These are phyloP conservation scores for Solioccasus polychromus DNA, from an alignment of 768 basidiomycete species.

Conservation along the genomic window DNA sequence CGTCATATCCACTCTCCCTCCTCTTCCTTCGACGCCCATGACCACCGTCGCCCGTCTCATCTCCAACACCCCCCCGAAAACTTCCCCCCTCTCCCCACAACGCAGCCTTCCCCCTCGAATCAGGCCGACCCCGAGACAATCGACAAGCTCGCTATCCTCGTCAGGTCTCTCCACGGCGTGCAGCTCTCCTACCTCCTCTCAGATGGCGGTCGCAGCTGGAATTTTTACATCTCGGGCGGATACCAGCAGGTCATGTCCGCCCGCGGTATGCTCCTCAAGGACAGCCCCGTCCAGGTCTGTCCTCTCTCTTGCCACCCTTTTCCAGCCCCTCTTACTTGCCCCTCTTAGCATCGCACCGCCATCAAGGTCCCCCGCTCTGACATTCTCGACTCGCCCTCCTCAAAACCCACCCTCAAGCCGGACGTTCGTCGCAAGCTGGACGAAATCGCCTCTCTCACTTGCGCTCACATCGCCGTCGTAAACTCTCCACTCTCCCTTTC, in stretches of 20 bases:
- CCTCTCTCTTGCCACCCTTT: neutral
- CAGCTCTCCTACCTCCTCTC: conserved; percentile 76
- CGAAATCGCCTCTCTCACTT: conserved; percentile 90
- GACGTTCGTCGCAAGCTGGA: conserved; percentile 85
- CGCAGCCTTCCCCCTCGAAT: conserved; percentile 29
- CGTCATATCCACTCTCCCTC: conserved; percentile 58
- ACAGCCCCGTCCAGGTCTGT: conserved; percentile 79
- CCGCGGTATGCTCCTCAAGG: conserved; percentile 84
- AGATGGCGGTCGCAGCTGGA: conserved; percentile 71
- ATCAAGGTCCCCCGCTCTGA: conserved; percentile 93
- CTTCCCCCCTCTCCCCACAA: conserved; percentile 37
- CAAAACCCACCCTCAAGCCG: conserved; percentile 75
- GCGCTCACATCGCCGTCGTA: conserved; percentile 91
- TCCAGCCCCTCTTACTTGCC: conserved; percentile 12
- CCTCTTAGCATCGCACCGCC: conserved; percentile 67
- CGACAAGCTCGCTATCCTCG: conserved; percentile 74
- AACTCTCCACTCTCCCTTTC: conserved; percentile 77
- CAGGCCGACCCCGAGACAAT: conserved; percentile 69
- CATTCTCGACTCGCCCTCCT: conserved; percentile 81
- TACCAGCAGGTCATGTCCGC: conserved; percentile 93
- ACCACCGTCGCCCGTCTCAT: conserved; percentile 45
- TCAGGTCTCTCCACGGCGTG: conserved; percentile 78
- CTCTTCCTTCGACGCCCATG: conserved; percentile 61
- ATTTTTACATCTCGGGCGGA: conserved; percentile 86
- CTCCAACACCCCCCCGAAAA: conserved; percentile 32